Evolutionary conservation across 345 rosid species (phyloP), one percentile per base, ranked within the genome.

Genomic region (Pelargonium nanum): DNA sequence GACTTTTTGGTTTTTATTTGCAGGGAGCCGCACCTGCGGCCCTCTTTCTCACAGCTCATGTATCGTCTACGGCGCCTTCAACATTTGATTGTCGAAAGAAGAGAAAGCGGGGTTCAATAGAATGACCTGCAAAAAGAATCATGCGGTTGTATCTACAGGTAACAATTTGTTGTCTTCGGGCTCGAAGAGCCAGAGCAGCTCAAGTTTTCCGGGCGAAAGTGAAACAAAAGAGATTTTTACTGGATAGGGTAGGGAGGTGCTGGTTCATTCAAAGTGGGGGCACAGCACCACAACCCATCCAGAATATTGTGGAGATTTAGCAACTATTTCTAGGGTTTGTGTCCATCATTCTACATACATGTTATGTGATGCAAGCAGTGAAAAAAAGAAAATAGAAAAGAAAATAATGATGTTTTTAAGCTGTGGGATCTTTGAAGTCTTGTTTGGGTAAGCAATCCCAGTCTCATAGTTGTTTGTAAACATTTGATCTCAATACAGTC

Each of bases 221-320:
- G 71, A 71, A 62, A 58, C 23, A 56, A 66, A 58, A 56, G 62
- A 26, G 65, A 69, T 57, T 54, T 23, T n/a, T 66, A 64, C 70
- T 32, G 72, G 69, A 68, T n/a, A n/a, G n/a, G n/a, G n/a, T n/a
- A 51, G 22, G 55, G 72, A 72, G 58, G 81, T 83, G 90, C 75
- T 77, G 88, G 95, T 83, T 81, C 98, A 86, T 70, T 88, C 96
- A 80, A 91, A 91, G 85, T 73, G 95, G 92, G 96, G 82, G 82
- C 88, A 72, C 77, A 74, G 68, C 95, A 79, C 88, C 95, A 79
- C 88, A 60, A 34, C 62, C 66, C 57, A 56, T 67, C 70, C 73
- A 28, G 59, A 69, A 56, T 6, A 51, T 56, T n/a, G 69, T 24
- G 65, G 44, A 62, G 58, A 30, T 50, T 12, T 19, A 20, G 28